Percentiles rank a stretch among this genome's conserved stretches.
Conservation (phyloP, 768 basidiomycete species). For the Rhodotorula toruloides region DNA sequence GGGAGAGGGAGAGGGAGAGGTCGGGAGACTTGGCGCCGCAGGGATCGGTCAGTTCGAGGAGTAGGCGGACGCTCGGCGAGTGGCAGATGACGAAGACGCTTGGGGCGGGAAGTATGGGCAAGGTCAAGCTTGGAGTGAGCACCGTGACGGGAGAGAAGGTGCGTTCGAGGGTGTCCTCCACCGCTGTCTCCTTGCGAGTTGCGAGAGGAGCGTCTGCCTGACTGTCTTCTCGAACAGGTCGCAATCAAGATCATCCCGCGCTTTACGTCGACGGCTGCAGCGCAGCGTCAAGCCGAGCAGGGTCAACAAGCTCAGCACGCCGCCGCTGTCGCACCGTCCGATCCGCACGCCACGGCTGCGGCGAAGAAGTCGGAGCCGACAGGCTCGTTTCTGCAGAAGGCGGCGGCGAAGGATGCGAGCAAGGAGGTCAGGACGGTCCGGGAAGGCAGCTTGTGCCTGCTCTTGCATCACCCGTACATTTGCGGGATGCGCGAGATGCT, state of each 20-base stretch:
- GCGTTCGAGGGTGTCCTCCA: conserved; percentile 42
- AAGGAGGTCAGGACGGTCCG: conserved; percentile 95
- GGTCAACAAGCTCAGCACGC: neutral
- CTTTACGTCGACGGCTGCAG: conserved; percentile 59
- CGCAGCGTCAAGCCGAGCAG: conserved; percentile 44
- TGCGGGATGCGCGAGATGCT: conserved; percentile 99
- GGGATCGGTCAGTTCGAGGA: conserved; percentile 2
- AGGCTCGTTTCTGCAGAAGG: conserved; percentile 61
- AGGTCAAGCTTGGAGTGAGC: conserved; percentile 92
- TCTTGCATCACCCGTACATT: conserved; percentile 96
- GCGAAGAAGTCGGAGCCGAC: conserved; percentile 45
- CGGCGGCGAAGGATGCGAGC: conserved; percentile 80
- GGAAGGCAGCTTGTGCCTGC: conserved; percentile 88
- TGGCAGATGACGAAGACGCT: conserved; percentile 95
- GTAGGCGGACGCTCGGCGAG: conserved; percentile 62
- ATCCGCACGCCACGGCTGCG: conserved; percentile 1
- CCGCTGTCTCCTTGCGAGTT: neutral
- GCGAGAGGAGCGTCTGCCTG: conserved; percentile 10
- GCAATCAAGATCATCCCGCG: conserved; percentile 99
- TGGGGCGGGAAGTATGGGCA: conserved; percentile 97
- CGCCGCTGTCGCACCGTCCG: neutral
- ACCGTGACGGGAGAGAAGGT: conserved; percentile 89
- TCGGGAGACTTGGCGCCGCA: neutral
- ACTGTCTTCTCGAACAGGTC: conserved; percentile 54
- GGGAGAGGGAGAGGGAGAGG: neutral